Conservation (phyloP, 1,139 yeast genomes). For the Pichia sp. region DNA sequence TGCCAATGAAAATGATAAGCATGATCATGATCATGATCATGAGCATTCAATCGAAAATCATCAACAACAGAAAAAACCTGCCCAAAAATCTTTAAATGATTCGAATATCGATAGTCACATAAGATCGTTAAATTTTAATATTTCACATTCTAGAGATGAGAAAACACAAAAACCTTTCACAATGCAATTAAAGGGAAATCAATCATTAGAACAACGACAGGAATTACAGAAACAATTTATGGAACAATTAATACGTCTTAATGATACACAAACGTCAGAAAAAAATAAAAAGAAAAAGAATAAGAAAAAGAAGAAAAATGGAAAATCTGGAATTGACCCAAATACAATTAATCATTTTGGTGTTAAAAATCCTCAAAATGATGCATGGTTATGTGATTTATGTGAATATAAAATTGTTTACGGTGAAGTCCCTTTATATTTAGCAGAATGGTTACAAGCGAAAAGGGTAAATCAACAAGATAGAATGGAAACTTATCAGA, state of each 20-base stretch:
- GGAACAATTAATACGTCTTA: conserved; percentile 5
- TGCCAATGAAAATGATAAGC: conserved; percentile 10
- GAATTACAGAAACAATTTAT: conserved; percentile 8
- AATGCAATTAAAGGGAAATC: neutral
- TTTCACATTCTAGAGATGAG: too few species aligned
- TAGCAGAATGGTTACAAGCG: conserved; percentile 42
- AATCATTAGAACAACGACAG: conserved; percentile 10
- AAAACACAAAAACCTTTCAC: neutral
- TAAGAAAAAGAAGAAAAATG: conserved; percentile 14
- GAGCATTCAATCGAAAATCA: neutral
- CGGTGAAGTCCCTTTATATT: conserved; percentile 44
- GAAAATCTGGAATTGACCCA: conserved; percentile 4
- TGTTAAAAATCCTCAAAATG: conserved; percentile 2
- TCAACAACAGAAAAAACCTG: neutral
- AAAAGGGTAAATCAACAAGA: conserved; percentile 32
- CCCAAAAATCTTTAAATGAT: too few species aligned
- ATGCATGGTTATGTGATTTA: conserved; percentile 40
- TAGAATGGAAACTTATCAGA: conserved; percentile 17
- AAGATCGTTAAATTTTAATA: too few species aligned
- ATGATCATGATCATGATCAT: neutral
- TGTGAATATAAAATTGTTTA: conserved; percentile 58
- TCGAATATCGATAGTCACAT: too few species aligned
- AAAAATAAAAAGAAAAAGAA: conserved; percentile 13
- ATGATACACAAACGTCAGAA: neutral
- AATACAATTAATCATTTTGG: conserved; percentile 8